Percentiles rank a stretch among this genome's conserved stretches.
Evolutionary conservation across 73 alveolate species (phyloP).

Genomic region (Paramecium sonneborni): DNA sequence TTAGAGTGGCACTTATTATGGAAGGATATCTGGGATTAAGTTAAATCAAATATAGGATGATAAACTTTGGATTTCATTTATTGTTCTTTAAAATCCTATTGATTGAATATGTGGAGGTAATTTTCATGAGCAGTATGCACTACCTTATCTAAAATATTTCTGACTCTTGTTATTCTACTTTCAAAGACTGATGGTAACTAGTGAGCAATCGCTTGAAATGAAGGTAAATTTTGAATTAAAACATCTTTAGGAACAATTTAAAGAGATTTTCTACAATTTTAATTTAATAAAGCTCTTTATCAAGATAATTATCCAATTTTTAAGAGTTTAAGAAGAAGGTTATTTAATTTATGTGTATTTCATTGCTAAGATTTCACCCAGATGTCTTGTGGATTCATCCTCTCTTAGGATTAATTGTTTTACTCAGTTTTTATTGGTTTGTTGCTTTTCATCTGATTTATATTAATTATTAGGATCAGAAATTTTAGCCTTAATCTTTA

Average conservation of each 20-base stretch:
- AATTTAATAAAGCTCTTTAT: background rate
- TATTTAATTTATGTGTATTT: background rate
- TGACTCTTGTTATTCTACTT: background rate
- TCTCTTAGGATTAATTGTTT: background rate
- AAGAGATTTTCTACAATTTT: background rate
- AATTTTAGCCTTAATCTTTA: background rate
- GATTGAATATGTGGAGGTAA: background rate
- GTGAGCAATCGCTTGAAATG: background rate
- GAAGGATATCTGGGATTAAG: background rate
- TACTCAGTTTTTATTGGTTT: background rate
- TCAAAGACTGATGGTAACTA: background rate
- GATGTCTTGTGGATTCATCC: constrained; percentile 38
- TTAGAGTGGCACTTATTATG: background rate
- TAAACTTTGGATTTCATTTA: background rate
- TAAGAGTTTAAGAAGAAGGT: background rate
- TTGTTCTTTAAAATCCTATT: background rate
- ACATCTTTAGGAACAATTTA: background rate
- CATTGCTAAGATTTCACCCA: background rate
- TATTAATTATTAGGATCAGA: background rate
- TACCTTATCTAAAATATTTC: background rate
- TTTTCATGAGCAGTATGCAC: background rate
- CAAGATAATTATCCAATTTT: constrained; percentile 19
- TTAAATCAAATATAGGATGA: constrained; percentile 22
- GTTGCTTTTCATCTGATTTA: background rate
- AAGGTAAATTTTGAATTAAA: background rate